phyloP scores from a whole-genome alignment of 2,329 filamentous ascomycete genomes.

The Endoconidiophora laricicola region DNA sequence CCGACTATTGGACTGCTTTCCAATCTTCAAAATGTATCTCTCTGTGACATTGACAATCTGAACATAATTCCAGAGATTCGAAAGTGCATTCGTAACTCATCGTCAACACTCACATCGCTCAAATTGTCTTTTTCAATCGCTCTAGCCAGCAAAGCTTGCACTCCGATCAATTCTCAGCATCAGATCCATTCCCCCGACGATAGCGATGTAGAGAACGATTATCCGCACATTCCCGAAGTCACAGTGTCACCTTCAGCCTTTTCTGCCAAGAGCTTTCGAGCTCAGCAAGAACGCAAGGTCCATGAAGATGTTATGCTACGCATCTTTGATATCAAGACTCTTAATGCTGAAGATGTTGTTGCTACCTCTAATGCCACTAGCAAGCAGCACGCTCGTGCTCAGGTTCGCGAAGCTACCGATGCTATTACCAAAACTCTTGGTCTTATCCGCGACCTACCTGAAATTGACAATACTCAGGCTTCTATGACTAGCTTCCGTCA shows the following conservation, averaged over 20 bases:
- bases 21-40: constrained; percentile 32
- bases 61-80: constrained; percentile 40
- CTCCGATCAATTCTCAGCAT: background rate
- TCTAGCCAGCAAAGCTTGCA: constrained; percentile 22
- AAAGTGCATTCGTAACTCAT: constrained; percentile 36
- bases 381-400: background rate
- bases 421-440: too few relatives aligned
- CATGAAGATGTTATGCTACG: constrained; percentile 37
- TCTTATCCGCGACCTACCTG: too few relatives aligned
- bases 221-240: background rate
- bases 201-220: background rate
- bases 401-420: background rate
- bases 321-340: constrained; percentile 33
- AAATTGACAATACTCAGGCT: too few relatives aligned
- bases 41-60: constrained; percentile 44
- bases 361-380: background rate
- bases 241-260: too few relatives aligned
- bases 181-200: background rate
- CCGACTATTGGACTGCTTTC: constrained; percentile 2
- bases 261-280: constrained; percentile 17
- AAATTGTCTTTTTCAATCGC: constrained; percentile 41
- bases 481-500: too few relatives aligned
- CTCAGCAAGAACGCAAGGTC: constrained; percentile 35
- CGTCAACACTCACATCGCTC: constrained; percentile 35
- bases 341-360: background rate